Evolutionary conservation across 768 basidiomycete species (phyloP).

Genomic region (Trametes cingulata): DNA sequence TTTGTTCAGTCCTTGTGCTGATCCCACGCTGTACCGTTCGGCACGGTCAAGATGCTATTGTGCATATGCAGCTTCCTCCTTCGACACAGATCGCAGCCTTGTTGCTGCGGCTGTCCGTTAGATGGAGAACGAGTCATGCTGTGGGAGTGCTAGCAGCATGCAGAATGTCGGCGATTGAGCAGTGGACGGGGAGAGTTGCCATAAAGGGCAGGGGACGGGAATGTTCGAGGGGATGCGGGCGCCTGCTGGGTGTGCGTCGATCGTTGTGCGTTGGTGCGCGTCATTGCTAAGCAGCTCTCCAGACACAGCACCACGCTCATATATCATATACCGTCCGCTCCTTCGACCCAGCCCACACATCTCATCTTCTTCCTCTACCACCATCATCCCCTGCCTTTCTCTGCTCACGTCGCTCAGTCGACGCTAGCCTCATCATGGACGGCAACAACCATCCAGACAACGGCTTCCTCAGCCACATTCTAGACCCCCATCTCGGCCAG

Average conservation of each 20-base stretch:
- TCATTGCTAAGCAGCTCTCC: slow-evolving; percentile 10
- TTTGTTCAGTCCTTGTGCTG: too few species aligned
- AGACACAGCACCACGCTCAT: not conserved
- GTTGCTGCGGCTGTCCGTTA: not conserved
- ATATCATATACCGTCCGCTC: not conserved
- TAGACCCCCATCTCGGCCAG: slow-evolving; percentile 18
- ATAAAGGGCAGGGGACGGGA: slow-evolving; percentile 4
- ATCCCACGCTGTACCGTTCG: too few species aligned
- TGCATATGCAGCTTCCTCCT: too few species aligned
- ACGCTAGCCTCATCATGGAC: slow-evolving; percentile 21
- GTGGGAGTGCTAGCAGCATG: not conserved
- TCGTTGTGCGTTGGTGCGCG: not conserved
- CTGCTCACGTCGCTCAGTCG: not conserved
- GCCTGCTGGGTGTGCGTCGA: not conserved
- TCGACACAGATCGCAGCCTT: too few species aligned
- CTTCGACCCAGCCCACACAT: not conserved
- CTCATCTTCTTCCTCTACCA: slow-evolving; percentile 18
- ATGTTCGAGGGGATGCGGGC: slow-evolving; percentile 14
- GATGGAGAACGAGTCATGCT: not conserved
- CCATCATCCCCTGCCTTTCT: slow-evolving; percentile 12
- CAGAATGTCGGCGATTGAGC: not conserved
- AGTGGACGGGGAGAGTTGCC: slow-evolving; percentile 5
- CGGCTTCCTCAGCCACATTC: slow-evolving; percentile 14
- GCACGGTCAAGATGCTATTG: too few species aligned
- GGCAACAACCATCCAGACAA: slow-evolving; percentile 16